Evolutionary conservation across 148 eudicot species (phyloP).

Genomic region (Vaccinium corymbosum): DNA sequence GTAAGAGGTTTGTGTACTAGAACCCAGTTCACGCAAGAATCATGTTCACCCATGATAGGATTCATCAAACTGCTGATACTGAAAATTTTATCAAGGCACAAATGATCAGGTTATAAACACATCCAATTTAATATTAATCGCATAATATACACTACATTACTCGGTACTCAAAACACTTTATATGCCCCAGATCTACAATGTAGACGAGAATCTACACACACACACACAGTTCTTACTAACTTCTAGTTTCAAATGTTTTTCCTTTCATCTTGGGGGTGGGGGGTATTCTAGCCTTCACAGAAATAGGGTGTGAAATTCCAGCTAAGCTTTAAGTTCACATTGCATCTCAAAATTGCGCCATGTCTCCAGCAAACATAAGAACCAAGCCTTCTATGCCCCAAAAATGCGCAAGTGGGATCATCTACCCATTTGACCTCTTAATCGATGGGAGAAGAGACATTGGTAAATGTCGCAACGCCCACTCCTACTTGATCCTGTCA

Average conservation of each 20-base stretch:
- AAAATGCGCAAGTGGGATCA: background rate
- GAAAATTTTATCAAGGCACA: background rate
- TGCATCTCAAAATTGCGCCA: background rate
- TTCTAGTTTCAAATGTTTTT: background rate
- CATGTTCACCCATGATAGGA: background rate
- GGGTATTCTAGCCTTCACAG: background rate
- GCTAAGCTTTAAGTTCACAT: background rate
- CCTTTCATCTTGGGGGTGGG: background rate
- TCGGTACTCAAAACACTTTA: background rate
- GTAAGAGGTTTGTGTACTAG: background rate
- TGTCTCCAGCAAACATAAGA: background rate
- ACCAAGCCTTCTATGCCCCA: background rate
- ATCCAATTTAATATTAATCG: background rate
- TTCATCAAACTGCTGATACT: background rate
- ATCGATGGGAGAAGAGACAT: background rate
- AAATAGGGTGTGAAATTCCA: background rate
- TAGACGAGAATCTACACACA: background rate
- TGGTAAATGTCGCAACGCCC: background rate
- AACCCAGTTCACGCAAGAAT: background rate
- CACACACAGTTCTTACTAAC: background rate
- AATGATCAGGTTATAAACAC: background rate
- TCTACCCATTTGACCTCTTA: conserved; percentile 8
- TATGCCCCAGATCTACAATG: background rate
- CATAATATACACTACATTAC: background rate
- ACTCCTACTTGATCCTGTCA: conserved; percentile 9